phyloP scores from a whole-genome alignment of 139 green algal genomes.

The Picocystis salinarum region DNA sequence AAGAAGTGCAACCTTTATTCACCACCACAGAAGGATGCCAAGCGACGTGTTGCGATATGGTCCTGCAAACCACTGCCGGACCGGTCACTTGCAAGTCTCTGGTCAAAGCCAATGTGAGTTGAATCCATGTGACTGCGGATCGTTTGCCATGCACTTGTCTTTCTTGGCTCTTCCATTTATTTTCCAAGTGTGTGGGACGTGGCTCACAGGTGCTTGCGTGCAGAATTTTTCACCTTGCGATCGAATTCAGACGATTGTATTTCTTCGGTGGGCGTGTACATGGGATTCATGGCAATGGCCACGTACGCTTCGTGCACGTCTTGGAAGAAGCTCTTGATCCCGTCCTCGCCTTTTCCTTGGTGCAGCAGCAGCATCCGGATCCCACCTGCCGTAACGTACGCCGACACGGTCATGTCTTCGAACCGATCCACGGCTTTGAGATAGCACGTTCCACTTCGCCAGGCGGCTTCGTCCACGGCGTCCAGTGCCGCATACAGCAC shows the following conservation, averaged over 20 bases:
- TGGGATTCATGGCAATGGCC: constrained; percentile 56
- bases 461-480: constrained; percentile 74
- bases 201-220: constrained; percentile 3
- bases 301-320: constrained; percentile 83
- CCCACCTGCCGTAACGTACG: constrained; percentile 22
- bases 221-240: constrained; percentile 27
- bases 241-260: constrained; percentile 55
- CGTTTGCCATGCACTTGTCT: too few species aligned
- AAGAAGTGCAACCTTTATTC: constrained; percentile 19
- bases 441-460: constrained; percentile 51
- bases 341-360: constrained; percentile 49
- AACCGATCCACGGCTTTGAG: constrained; percentile 76
- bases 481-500: constrained; percentile 84
- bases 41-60: too few species aligned
- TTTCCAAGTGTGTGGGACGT: too few species aligned
- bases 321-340: constrained; percentile 62
- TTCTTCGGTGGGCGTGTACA: constrained; percentile 37
- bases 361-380: constrained; percentile 71
- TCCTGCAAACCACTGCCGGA: too few species aligned
- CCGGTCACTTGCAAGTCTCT: too few species aligned
- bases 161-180: too few species aligned
- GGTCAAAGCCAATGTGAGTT: too few species aligned
- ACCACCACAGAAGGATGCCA: constrained; percentile 17
- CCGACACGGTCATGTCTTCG: constrained; percentile 60
- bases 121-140: too few species aligned